Evolutionary conservation across 768 basidiomycete species (phyloP).

Genomic region (Lyophyllum atratum): DNA sequence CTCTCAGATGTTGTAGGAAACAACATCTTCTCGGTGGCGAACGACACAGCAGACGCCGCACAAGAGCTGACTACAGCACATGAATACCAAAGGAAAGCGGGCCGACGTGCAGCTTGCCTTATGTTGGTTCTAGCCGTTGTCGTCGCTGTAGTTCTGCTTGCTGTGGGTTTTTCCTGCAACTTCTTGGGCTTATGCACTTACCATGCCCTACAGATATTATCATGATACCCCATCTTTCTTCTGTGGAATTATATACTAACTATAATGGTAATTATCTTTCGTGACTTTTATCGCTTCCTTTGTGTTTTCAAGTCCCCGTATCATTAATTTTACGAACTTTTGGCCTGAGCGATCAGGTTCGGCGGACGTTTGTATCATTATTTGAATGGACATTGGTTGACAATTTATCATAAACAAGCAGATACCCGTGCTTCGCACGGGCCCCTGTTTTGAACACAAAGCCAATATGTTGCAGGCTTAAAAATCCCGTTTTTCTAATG

Average conservation of each 20-base stretch:
- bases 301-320: neutral
- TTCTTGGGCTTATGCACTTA: neutral
- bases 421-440: neutral
- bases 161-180: slow-evolving; percentile 58
- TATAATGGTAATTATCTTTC: slow-evolving; percentile 16
- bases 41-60: slow-evolving; percentile 79
- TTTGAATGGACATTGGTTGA: neutral
- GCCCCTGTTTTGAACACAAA: too few relatives aligned
- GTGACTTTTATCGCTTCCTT: neutral
- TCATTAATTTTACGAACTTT: neutral
- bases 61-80: slow-evolving; percentile 88
- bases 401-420: neutral
- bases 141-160: slow-evolving; percentile 83
- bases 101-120: slow-evolving; percentile 85
- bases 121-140: slow-evolving; percentile 88
- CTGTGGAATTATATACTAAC: slow-evolving; percentile 10
- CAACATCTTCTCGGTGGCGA: slow-evolving; percentile 85
- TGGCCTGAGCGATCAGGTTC: neutral
- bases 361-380: neutral
- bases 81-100: slow-evolving; percentile 94
- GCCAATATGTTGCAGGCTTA: too few relatives aligned
- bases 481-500: too few relatives aligned
- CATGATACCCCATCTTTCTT: slow-evolving; percentile 10
- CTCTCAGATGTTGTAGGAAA: slow-evolving; percentile 88
- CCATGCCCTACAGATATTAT: slow-evolving; percentile 6